Percentiles rank a stretch among this genome's conserved stretches.
phyloP scores from a whole-genome alignment of 345 rosid species.

The Rubroshorea leprosula region DNA sequence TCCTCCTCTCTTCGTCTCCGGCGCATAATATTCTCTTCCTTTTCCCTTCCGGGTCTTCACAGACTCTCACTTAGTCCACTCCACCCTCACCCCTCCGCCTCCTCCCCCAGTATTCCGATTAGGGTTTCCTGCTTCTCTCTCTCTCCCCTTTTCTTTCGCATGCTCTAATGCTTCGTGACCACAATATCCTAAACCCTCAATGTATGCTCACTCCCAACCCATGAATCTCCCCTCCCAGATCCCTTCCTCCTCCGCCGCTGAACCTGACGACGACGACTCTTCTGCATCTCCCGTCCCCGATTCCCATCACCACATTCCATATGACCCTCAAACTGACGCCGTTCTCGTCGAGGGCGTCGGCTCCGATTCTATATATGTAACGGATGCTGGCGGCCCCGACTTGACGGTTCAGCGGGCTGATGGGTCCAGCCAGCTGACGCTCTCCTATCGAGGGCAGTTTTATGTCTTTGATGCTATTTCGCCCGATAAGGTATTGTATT shows the following conservation, averaged over 20 bases:
- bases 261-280: constrained; percentile 34
- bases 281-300: constrained; percentile 38
- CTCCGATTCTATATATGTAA: constrained; percentile 45
- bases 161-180: constrained; percentile 29
- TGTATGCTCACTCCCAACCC: constrained; percentile 59
- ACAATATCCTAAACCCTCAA: constrained; percentile 22
- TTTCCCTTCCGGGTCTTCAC: neutral
- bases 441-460: constrained; percentile 87
- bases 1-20: neutral
- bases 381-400: constrained; percentile 28
- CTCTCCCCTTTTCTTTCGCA: neutral
- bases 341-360: constrained; percentile 46
- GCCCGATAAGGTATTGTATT: constrained; percentile 58
- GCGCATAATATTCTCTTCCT: neutral
- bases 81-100: neutral
- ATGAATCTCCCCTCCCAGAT: constrained; percentile 46
- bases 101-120: neutral
- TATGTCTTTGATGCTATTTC: constrained; percentile 81
- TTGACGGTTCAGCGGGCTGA: constrained; percentile 32
- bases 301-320: constrained; percentile 28
- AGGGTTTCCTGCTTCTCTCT: constrained; percentile 18
- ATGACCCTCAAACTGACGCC: constrained; percentile 39
- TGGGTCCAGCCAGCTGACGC: constrained; percentile 55
- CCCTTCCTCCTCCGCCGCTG: constrained; percentile 24
- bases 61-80: neutral